phyloP scores from a whole-genome alignment of 768 basidiomycete species.

The Pleurotus eryngii region DNA sequence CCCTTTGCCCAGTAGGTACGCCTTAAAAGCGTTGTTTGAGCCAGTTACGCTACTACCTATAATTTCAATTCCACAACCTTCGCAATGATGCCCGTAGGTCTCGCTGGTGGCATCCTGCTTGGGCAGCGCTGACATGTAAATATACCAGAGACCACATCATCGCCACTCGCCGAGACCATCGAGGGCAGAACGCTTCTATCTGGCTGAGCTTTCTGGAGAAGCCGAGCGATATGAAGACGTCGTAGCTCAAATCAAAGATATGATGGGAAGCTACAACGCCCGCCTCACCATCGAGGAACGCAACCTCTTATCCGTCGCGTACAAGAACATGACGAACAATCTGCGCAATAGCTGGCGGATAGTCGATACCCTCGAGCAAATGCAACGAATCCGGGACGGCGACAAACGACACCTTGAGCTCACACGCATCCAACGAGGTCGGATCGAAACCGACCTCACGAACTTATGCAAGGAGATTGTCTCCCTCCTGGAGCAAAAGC shows the following conservation, averaged over 20 bases:
- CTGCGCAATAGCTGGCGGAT: slow-evolving; percentile 98
- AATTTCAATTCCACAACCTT: neutral
- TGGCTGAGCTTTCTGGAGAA: slow-evolving; percentile 84
- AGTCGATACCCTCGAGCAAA: slow-evolving; percentile 97
- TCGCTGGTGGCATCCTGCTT: neutral
- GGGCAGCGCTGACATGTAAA: neutral
- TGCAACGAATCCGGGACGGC: slow-evolving; percentile 93
- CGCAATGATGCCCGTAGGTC: slow-evolving; percentile 2
- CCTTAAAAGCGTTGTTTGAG: too few relatives aligned
- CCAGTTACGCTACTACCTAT: too few relatives aligned
- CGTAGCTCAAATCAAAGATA: slow-evolving; percentile 72
- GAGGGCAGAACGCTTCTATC: slow-evolving; percentile 16
- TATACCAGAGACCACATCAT: neutral
- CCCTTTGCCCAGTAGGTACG: neutral
- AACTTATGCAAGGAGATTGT: slow-evolving; percentile 99
- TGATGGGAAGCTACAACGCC: slow-evolving; percentile 64
- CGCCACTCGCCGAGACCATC: neutral
- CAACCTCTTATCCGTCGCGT: slow-evolving; percentile 94
- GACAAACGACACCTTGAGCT: slow-evolving; percentile 94
- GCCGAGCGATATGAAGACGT: slow-evolving; percentile 88
- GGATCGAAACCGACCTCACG: slow-evolving; percentile 94
- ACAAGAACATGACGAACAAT: slow-evolving; percentile 99
- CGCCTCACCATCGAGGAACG: slow-evolving; percentile 81
- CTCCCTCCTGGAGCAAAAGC: slow-evolving; percentile 95
- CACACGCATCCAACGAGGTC: slow-evolving; percentile 98